Evolutionary conservation across 2,329 filamentous ascomycete genomes (phyloP).

Genomic region (Ophiocordyceps camponoti-leonardi): DNA sequence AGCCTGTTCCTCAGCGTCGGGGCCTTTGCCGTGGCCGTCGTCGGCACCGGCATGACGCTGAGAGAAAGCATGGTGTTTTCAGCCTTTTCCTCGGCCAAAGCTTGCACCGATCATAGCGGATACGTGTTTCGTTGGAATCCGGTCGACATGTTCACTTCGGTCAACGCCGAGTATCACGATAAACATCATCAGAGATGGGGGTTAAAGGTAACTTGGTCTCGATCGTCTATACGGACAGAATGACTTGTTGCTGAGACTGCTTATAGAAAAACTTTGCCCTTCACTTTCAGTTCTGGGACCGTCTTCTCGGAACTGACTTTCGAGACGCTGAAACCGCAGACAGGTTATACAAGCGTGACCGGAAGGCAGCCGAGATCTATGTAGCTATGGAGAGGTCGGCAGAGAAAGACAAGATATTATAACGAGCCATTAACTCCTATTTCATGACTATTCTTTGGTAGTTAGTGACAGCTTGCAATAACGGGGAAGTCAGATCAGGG

Average conservation of each 20-base stretch:
- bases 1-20: conserved; percentile 1
- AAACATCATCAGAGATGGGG: conserved; percentile 1
- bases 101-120: conserved; percentile 1
- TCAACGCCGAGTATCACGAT: not conserved
- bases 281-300: conserved; percentile 1
- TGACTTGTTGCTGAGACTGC: not conserved
- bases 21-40: not conserved
- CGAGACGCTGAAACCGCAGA: not conserved
- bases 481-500: too few species aligned
- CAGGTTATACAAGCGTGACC: not conserved
- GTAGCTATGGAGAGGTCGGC: not conserved
- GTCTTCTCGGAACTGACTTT: not conserved
- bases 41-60: not conserved
- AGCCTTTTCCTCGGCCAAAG: not conserved
- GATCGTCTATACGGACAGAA: too few species aligned
- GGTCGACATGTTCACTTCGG: not conserved
- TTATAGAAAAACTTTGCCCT: not conserved
- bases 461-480: too few species aligned
- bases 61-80: conserved; percentile 1
- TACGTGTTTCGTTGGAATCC: conserved; percentile 1
- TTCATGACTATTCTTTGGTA: too few species aligned
- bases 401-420: not conserved
- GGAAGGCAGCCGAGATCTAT: not conserved
- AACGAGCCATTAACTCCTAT: not conserved
- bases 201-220: not conserved